Conservation (phyloP, 352 stramenopile genomes). For the Phytophthora foliorum region DNA sequence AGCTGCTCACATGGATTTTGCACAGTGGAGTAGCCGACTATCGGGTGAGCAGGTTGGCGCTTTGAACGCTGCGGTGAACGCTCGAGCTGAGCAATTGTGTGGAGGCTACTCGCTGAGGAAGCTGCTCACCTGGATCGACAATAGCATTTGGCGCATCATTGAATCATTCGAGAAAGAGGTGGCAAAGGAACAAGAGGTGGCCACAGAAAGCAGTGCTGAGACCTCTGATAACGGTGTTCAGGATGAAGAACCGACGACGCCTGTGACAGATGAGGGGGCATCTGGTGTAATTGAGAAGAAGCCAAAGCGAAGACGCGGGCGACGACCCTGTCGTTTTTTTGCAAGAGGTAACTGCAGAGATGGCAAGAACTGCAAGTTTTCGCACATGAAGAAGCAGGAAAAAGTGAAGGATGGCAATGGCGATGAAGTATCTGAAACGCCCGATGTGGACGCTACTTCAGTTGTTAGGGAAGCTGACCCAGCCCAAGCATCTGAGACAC, state of each 20-base stretch:
- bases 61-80: slow-evolving; percentile 49
- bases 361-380: slow-evolving; percentile 62
- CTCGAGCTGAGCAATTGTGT: slow-evolving; percentile 48
- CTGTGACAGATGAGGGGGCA: slow-evolving; percentile 3
- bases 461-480: slow-evolving; percentile 31
- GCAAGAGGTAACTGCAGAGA: slow-evolving; percentile 64
- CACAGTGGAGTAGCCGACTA: slow-evolving; percentile 59
- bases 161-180: slow-evolving; percentile 24
- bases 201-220: background rate
- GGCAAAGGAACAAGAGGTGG: slow-evolving; percentile 5
- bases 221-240: background rate
- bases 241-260: background rate
- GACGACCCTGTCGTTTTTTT: slow-evolving; percentile 60
- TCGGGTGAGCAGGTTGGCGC: slow-evolving; percentile 41
- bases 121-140: slow-evolving; percentile 87
- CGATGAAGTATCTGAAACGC: slow-evolving; percentile 3
- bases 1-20: slow-evolving; percentile 59
- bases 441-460: slow-evolving; percentile 2
- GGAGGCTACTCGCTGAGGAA: slow-evolving; percentile 70
- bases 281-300: slow-evolving; percentile 23
- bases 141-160: slow-evolving; percentile 70
- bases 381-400: slow-evolving; percentile 40
- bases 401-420: slow-evolving; percentile 22
- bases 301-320: slow-evolving; percentile 27
- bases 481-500: slow-evolving; percentile 11